These are phyloP conservation scores for Phytomonas sp. DNA, from an alignment of 208 protist species.

Conservation along the genomic window DNA sequence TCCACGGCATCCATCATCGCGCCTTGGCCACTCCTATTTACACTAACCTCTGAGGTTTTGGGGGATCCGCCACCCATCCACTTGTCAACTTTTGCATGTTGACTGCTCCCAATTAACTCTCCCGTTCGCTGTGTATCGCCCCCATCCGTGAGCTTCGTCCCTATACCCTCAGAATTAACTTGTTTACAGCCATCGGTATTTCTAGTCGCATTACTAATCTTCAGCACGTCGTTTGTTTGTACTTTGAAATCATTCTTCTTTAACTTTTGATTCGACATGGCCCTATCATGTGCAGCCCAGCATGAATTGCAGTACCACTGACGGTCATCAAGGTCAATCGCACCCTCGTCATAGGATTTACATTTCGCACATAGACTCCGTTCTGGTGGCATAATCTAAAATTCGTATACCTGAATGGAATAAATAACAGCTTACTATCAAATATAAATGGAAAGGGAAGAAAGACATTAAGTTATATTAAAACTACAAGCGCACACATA, in stretches of 20 bases:
- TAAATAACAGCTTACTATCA: not conserved
- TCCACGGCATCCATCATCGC: not conserved
- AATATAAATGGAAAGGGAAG: not conserved
- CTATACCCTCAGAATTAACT: not conserved
- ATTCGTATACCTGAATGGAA: not conserved
- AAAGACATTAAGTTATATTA: not conserved
- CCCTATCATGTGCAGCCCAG: constrained; percentile 35
- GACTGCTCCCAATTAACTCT: not conserved
- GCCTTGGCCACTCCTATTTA: not conserved
- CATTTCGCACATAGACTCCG: constrained; percentile 45
- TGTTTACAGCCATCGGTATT: not conserved
- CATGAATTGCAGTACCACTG: constrained; percentile 57
- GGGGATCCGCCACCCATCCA: not conserved
- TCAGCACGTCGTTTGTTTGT: not conserved
- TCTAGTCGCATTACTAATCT: not conserved
- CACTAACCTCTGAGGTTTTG: not conserved
- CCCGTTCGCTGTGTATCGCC: not conserved
- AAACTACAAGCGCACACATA: not conserved
- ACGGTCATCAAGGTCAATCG: constrained; percentile 26
- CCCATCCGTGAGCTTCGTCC: not conserved
- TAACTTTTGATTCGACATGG: not conserved
- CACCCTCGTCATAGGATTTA: constrained; percentile 46
- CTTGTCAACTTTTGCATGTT: not conserved
- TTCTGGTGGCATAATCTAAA: constrained; percentile 14
- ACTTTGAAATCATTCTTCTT: not conserved